Conservation (phyloP, 305 asterid species). For the Fraxinus greggii region DNA sequence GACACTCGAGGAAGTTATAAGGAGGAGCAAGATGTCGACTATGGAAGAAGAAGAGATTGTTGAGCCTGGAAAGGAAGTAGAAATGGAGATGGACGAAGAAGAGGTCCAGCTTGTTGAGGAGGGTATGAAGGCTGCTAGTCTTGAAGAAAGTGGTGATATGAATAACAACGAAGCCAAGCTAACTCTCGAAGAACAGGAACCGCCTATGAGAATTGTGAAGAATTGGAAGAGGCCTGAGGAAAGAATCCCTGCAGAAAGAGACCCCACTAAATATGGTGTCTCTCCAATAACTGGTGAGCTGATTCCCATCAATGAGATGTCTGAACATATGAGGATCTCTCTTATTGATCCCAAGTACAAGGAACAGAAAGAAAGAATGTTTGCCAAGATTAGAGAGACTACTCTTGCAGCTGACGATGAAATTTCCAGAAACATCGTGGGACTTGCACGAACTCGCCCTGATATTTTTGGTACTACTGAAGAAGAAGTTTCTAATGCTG, state of each 20-base stretch:
- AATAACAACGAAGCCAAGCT: slow-evolving; percentile 48
- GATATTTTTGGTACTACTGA: slow-evolving; percentile 96
- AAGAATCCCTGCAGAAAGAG: slow-evolving; percentile 74
- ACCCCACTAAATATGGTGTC: slow-evolving; percentile 69
- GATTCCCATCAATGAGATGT: slow-evolving; percentile 79
- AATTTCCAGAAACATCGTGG: slow-evolving; percentile 83
- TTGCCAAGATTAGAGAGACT: slow-evolving; percentile 90
- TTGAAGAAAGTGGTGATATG: slow-evolving; percentile 59
- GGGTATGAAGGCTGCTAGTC: slow-evolving; percentile 81
- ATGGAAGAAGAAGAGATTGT: slow-evolving; percentile 64
- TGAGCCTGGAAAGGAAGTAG: slow-evolving; percentile 90
- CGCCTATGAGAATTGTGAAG: slow-evolving; percentile 92
- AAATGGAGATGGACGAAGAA: slow-evolving; percentile 98
- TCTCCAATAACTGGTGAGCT: slow-evolving; percentile 92
- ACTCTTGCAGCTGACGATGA: slow-evolving; percentile 98
- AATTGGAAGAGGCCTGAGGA: slow-evolving; percentile 96
- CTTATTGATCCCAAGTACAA: slow-evolving; percentile 88
- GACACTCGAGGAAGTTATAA: slow-evolving; percentile 91
- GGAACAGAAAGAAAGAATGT: slow-evolving; percentile 97
- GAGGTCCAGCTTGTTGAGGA: slow-evolving; percentile 91
- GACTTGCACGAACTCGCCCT: slow-evolving; percentile 89
- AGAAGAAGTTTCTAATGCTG: slow-evolving; percentile 96
- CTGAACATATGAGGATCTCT: slow-evolving; percentile 95
- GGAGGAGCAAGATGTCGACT: slow-evolving; percentile 79
- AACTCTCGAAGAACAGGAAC: slow-evolving; percentile 57